phyloP scores from a whole-genome alignment of 495 filamentous ascomycete genomes.

The Podospora pseudoanserina region DNA sequence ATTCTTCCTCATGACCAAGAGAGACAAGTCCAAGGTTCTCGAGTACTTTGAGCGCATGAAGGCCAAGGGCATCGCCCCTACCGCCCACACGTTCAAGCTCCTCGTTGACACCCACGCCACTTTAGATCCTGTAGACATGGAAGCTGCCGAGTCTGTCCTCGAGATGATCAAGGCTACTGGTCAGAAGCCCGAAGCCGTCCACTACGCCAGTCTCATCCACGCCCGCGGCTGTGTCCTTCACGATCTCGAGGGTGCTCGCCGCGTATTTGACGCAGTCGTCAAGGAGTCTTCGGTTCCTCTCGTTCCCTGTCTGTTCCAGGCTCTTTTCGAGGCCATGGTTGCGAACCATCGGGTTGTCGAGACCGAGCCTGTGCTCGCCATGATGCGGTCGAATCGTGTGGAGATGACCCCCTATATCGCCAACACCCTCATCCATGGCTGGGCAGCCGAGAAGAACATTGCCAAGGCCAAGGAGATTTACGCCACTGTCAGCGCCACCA shows the following conservation, averaged over 20 bases:
- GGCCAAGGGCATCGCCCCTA: slow-evolving; percentile 79
- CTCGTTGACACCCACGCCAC: slow-evolving; percentile 95
- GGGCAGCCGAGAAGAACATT: slow-evolving; percentile 82
- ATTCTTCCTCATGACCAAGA: slow-evolving; percentile 96
- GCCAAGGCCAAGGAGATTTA: slow-evolving; percentile 75
- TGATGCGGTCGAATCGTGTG: slow-evolving; percentile 68
- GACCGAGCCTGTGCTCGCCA: slow-evolving; percentile 65
- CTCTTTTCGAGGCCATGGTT: slow-evolving; percentile 92
- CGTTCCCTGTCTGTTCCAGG: slow-evolving; percentile 89
- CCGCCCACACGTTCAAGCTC: slow-evolving; percentile 95
- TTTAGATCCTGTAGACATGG: slow-evolving; percentile 87
- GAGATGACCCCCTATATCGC: slow-evolving; percentile 96
- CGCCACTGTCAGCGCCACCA: slow-evolving; percentile 62
- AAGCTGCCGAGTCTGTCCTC: slow-evolving; percentile 80
- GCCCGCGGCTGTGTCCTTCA: slow-evolving; percentile 93
- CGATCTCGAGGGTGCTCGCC: slow-evolving; percentile 77
- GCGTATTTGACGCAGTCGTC: slow-evolving; percentile 76
- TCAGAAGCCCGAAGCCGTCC: slow-evolving; percentile 79
- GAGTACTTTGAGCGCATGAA: slow-evolving; percentile 94
- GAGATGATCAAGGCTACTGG: slow-evolving; percentile 71
- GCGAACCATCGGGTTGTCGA: slow-evolving; percentile 82
- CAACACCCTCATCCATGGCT: slow-evolving; percentile 98
- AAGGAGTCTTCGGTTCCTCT: slow-evolving; percentile 59
- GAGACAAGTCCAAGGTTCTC: slow-evolving; percentile 90
- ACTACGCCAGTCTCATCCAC: slow-evolving; percentile 93